Percentiles rank a stretch among this genome's conserved stretches.
These are phyloP conservation scores for Gossypium sturtianum DNA, from an alignment of 345 rosid genomes.

Conservation along the genomic window DNA sequence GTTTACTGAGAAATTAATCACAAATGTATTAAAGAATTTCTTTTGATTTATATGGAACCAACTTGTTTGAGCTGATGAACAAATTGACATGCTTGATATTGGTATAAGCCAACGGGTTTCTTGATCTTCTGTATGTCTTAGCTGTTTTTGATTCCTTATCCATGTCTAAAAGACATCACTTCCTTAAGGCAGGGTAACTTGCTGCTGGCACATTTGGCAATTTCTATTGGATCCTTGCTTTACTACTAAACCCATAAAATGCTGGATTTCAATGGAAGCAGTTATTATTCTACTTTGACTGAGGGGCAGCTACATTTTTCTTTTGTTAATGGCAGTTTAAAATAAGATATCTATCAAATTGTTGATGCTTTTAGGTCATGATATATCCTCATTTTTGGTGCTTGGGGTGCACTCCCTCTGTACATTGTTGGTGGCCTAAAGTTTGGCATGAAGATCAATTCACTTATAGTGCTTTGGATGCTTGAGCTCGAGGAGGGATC, in stretches of 20 bases:
- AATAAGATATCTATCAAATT: neutral
- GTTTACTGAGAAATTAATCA: neutral
- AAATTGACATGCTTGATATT: neutral
- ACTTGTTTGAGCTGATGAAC: constrained; percentile 5
- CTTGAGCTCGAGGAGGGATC: no score
- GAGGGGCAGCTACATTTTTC: neutral
- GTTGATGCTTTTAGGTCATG: neutral
- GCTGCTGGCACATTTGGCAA: neutral
- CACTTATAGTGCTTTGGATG: no score
- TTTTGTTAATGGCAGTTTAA: neutral
- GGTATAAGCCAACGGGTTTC: neutral
- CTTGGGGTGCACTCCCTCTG: no score
- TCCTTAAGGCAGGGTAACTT: neutral
- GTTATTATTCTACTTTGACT: neutral
- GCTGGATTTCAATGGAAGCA: neutral
- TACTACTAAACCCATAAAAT: neutral
- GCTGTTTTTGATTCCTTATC: neutral
- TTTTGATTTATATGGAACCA: neutral
- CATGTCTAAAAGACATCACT: neutral
- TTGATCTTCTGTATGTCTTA: neutral
- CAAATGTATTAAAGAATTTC: neutral
- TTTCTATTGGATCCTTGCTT: neutral
- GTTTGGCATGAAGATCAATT: no score
- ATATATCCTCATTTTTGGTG: no score
- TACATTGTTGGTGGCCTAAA: no score